Base-by-base conservation (phyloP, 2,329 filamentous ascomycete species). In the Fusarium duplospermum region DNA sequence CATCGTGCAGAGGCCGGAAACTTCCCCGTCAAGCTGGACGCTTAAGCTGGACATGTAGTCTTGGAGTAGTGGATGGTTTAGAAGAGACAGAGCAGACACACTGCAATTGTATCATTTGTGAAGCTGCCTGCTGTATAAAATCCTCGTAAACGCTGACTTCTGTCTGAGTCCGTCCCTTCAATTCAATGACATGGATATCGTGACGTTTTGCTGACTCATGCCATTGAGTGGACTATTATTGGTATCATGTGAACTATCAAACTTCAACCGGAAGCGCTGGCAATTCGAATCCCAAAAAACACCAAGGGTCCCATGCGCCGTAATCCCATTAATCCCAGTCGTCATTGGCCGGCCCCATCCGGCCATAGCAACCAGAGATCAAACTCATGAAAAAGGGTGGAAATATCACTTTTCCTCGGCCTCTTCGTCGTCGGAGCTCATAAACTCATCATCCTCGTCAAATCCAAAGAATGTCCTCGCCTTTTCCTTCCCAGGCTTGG, bases 361-460 rank as follows among this genome's bases (percentile, higher is more conserved):
- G 20, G 35, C 54, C 47, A 36, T 57, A 45, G 66, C 29, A 47
- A 33, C 29, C 52, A 40, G 40, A 58, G 24, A 22, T 29, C 24
- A 47, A 45, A 40, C 14, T n/a, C 11, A 8, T 36, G 40, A 47
- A 27, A 57, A 52, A 59, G 9, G 6, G 54, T 22, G 31, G 29
- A n/a, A 38, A 18, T 11, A 47, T 72, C 59, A 72, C 45, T 74
- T 67, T 54, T 63, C 68, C 64, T 84, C 81, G 7, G 85, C 83
- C 14, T 89, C 87, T 36, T 92, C 90, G n/a, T 91, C 89, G 61
- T 89, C 89, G 11, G 89, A 91, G 76, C 90, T 93, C 89, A 92
- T 90, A 72, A 92, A 93, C 77, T 93, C 92, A 56, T 95, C 93
- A 63, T 94, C 92, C 36, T 95, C 93, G 71, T 95, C 93, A 83